A percentile compares a stretch with the other conserved stretches of the same genome.
Evolutionary conservation across 768 basidiomycete genomes (phyloP).

Genomic region (Clitopilus hobsonii): DNA sequence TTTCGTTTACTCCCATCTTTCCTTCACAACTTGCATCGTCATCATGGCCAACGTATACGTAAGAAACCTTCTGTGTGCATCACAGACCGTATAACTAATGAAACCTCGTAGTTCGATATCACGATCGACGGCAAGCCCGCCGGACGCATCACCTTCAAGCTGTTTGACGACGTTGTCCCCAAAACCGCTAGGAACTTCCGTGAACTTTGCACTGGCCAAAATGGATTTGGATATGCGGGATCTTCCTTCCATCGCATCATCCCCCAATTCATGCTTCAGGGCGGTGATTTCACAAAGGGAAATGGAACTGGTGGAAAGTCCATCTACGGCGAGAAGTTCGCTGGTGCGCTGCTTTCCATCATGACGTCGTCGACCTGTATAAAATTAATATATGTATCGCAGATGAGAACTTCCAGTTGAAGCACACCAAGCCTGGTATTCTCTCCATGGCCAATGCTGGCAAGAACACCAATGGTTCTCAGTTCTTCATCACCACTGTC

Average conservation of each 20-base stretch:
- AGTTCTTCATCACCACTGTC: constrained; percentile 89
- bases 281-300: constrained; percentile 74
- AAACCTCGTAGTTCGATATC: constrained; percentile 59
- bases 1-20: constrained; percentile 7
- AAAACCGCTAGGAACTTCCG: constrained; percentile 83
- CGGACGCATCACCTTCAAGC: constrained; percentile 76
- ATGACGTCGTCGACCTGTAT: not conserved
- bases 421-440: constrained; percentile 66
- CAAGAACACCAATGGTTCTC: constrained; percentile 79
- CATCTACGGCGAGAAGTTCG: constrained; percentile 68
- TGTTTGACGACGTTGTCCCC: constrained; percentile 77
- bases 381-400: constrained; percentile 7
- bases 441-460: constrained; percentile 83
- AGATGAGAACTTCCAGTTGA: constrained; percentile 84
- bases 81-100: not conserved
- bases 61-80: constrained; percentile 10
- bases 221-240: constrained; percentile 72
- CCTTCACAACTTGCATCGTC: too few species aligned
- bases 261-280: constrained; percentile 83
- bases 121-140: constrained; percentile 30
- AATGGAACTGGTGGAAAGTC: constrained; percentile 80
- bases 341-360: constrained; percentile 33
- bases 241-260: constrained; percentile 79
- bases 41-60: constrained; percentile 36
- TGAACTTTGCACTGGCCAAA: constrained; percentile 72